Percentiles rank a stretch among this genome's conserved stretches.
phyloP scores from a whole-genome alignment of 768 basidiomycete species.

The Suillus luteus region DNA sequence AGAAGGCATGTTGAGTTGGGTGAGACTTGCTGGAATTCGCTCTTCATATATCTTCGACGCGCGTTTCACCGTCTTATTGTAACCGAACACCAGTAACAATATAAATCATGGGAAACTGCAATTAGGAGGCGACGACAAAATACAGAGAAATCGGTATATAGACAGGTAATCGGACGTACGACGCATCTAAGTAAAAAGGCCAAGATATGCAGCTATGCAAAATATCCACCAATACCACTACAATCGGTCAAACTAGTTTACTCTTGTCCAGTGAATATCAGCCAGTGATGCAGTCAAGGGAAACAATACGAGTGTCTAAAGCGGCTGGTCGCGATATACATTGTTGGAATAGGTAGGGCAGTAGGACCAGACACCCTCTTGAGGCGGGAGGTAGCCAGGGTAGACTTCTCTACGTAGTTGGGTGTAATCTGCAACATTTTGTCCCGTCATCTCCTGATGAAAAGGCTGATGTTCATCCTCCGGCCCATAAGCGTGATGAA shows the following conservation, averaged over 20 bases:
- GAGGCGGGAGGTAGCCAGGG: neutral
- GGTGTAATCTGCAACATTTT: neutral
- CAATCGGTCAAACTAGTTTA: neutral
- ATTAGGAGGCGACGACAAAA: neutral
- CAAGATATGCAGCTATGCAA: neutral
- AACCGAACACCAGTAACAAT: neutral
- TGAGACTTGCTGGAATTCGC: neutral
- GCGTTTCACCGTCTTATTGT: neutral
- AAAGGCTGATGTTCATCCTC: neutral
- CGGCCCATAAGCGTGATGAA: neutral
- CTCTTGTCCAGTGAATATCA: conserved; percentile 3
- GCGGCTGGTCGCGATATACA: neutral
- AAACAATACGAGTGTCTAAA: neutral
- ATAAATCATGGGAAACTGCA: neutral
- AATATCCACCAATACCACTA: neutral
- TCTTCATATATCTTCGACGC: neutral
- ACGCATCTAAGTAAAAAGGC: neutral
- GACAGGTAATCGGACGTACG: neutral
- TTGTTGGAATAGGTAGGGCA: neutral
- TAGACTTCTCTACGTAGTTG: neutral
- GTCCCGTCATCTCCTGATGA: neutral
- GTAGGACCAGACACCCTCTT: neutral
- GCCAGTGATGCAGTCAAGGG: neutral
- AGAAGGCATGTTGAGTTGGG: conserved; percentile 2
- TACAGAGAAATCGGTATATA: neutral